Conservation (phyloP, 768 basidiomycete genomes). For the Suillus subalutaceus region DNA sequence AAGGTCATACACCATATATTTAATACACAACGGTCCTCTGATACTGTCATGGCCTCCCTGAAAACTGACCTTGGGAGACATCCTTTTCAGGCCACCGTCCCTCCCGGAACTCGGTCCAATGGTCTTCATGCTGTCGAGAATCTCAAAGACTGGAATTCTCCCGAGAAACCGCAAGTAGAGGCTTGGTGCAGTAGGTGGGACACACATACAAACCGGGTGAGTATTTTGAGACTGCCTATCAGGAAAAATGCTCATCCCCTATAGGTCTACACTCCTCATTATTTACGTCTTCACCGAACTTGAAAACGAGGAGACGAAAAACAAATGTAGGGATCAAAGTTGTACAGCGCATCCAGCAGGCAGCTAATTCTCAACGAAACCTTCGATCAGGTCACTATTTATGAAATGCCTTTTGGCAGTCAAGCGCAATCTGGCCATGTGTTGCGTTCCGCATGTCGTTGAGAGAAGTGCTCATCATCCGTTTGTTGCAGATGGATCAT, state of each 20-base stretch:
- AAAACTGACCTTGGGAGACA: too few species aligned
- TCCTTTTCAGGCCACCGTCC: too few species aligned
- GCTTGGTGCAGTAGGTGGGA: too few species aligned
- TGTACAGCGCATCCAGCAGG: conserved; percentile 47
- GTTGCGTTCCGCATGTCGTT: conserved; percentile 20
- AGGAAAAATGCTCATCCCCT: conserved; percentile 8
- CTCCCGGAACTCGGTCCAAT: too few species aligned
- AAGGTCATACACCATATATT: too few species aligned
- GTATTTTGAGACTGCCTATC: too few species aligned
- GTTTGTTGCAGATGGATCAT: conserved; percentile 43
- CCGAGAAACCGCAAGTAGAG: too few species aligned
- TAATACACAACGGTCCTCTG: too few species aligned
- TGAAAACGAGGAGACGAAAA: conserved; percentile 32
- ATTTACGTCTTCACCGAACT: conserved; percentile 60
- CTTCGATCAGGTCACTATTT: conserved; percentile 45
- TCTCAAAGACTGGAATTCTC: too few species aligned
- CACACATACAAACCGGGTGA: too few species aligned
- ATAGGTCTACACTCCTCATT: conserved; percentile 54
- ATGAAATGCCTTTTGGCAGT: conserved; percentile 49
- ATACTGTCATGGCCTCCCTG: too few species aligned
- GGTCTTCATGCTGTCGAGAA: too few species aligned
- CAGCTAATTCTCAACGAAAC: conserved; percentile 56
- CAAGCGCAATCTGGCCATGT: conserved; percentile 61
- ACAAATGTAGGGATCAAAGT: conserved; percentile 43
- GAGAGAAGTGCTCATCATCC: not conserved